A percentile compares a stretch with the other conserved stretches of the same genome.
phyloP scores from a whole-genome alignment of 23 red algal species.

The Gracilaria gracilis region DNA sequence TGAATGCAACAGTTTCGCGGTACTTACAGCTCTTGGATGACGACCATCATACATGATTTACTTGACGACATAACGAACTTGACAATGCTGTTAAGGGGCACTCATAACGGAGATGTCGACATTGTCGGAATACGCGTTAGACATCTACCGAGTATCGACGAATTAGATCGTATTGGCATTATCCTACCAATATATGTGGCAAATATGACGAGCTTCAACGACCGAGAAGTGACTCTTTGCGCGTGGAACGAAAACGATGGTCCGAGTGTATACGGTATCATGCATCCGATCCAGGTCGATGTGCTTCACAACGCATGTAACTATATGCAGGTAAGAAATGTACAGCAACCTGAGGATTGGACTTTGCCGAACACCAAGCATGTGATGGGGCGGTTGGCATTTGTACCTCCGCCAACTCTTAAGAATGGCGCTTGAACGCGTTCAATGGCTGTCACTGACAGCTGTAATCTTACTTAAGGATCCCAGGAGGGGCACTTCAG shows the following conservation, averaged over 20 bases:
- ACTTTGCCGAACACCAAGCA: too few relatives aligned
- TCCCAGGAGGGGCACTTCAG: too few relatives aligned
- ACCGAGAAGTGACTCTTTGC: slow-evolving; percentile 33
- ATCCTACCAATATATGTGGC: slow-evolving; percentile 49
- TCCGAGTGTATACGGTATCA: slow-evolving; percentile 57
- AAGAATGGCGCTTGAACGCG: too few relatives aligned
- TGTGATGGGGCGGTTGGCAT: too few relatives aligned
- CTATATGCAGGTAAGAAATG: too few relatives aligned
- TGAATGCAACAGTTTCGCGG: slow-evolving; percentile 34
- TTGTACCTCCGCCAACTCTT: too few relatives aligned
- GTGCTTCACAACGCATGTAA: slow-evolving; percentile 55
- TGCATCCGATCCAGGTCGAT: slow-evolving; percentile 45
- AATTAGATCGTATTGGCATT: slow-evolving; percentile 53
- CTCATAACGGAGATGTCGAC: slow-evolving; percentile 35
- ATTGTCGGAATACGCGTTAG: slow-evolving; percentile 48
- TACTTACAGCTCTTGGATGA: slow-evolving; percentile 59
- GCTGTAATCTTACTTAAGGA: too few relatives aligned
- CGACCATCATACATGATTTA: slow-evolving; percentile 53
- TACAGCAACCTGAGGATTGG: too few relatives aligned
- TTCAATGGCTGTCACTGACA: too few relatives aligned
- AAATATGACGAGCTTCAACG: slow-evolving; percentile 25
- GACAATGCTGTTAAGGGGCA: slow-evolving; percentile 32
- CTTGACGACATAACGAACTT: slow-evolving; percentile 61
- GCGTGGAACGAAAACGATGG: slow-evolving; percentile 62
- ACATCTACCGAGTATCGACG: slow-evolving; percentile 53